These are phyloP conservation scores for Metschnikowia lachancei DNA, from an alignment of 805 yeast species.

Conservation along the genomic window DNA sequence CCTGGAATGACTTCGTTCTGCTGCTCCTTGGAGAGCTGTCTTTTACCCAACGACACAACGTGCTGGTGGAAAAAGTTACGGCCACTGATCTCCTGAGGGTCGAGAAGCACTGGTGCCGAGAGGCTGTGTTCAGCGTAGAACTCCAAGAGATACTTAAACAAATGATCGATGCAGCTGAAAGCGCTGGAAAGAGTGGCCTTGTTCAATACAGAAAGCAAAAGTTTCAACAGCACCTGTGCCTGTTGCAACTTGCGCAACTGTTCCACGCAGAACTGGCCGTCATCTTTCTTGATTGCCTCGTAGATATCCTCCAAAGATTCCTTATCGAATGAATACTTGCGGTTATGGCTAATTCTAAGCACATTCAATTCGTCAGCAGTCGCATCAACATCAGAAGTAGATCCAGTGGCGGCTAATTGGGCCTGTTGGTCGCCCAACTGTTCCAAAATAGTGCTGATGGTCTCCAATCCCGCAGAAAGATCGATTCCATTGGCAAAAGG, in stretches of 20 bases:
- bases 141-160: constrained; percentile 44
- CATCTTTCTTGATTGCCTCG: constrained; percentile 37
- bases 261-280: constrained; percentile 41
- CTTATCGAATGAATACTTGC: constrained; percentile 28
- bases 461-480: constrained; percentile 50
- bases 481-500: constrained; percentile 75
- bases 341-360: constrained; percentile 24
- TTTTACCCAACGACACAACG: constrained; percentile 74
- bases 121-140: constrained; percentile 2
- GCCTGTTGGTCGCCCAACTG: constrained; percentile 45
- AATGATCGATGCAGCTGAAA: constrained; percentile 53
- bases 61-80: constrained; percentile 85
- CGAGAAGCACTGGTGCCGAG: constrained; percentile 9
- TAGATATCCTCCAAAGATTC: constrained; percentile 23
- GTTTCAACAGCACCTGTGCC: constrained; percentile 51
- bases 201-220: constrained; percentile 59
- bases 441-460: constrained; percentile 52
- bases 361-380: constrained; percentile 14
- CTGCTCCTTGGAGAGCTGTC: constrained; percentile 36
- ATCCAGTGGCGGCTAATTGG: constrained; percentile 9
- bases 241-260: constrained; percentile 39
- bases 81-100: constrained; percentile 71
- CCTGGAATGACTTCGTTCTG: constrained; percentile 45
- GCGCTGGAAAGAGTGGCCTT: constrained; percentile 60
- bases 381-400: constrained; percentile 3